phyloP scores from a whole-genome alignment of 75 land plant species.

The Chamaecyparis obtusa region DNA sequence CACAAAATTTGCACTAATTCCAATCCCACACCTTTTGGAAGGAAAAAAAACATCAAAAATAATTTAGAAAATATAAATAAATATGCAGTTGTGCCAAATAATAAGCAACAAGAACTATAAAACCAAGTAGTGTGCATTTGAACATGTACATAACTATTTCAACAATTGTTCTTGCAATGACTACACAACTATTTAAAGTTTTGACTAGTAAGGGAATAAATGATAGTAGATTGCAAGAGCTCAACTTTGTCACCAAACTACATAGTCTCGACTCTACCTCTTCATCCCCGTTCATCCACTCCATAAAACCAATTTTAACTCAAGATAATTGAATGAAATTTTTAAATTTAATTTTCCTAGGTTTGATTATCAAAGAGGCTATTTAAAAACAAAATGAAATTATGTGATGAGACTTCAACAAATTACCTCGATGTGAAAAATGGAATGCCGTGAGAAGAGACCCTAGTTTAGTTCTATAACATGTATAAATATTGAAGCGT shows the following conservation, averaged over 20 bases:
- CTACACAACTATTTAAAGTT: too few relatives aligned
- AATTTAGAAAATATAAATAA: neutral
- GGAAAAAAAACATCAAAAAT: neutral
- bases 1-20: neutral
- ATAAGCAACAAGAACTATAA: neutral
- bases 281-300: too few relatives aligned
- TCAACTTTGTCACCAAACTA: neutral
- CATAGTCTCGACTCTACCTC: neutral
- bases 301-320: neutral
- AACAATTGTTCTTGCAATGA: neutral
- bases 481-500: neutral
- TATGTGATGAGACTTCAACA: neutral
- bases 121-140: neutral
- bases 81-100: neutral
- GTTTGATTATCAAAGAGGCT: neutral
- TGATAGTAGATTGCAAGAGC: neutral
- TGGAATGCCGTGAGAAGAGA: neutral
- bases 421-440: neutral
- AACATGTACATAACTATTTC: neutral
- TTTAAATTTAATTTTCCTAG: neutral
- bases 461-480: neutral
- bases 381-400: neutral
- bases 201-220: neutral
- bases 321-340: neutral
- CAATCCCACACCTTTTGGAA: neutral